Conservation (phyloP, 208 protist genomes). For the Trypanosoma brucei region DNA sequence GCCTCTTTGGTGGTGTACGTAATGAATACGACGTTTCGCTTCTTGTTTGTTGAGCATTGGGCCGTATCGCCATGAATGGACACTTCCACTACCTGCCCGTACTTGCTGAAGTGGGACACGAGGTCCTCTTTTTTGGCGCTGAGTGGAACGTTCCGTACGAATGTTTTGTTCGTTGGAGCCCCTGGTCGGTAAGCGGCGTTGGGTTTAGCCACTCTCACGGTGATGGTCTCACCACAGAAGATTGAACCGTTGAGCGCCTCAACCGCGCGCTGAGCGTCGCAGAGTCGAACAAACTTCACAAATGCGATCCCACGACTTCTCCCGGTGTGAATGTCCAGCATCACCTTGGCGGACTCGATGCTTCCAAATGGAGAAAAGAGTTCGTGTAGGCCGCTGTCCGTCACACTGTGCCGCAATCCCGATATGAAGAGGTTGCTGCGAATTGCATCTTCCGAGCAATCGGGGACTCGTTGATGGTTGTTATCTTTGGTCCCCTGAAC, state of each 20-base stretch:
- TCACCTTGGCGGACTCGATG: slow-evolving; percentile 78
- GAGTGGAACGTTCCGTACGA: slow-evolving; percentile 67
- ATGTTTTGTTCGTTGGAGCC: slow-evolving; percentile 68
- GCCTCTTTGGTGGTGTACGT: slow-evolving; percentile 68
- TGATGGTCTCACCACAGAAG: slow-evolving; percentile 30
- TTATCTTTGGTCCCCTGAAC: background rate
- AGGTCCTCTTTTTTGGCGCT: slow-evolving; percentile 36
- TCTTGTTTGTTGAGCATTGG: slow-evolving; percentile 11
- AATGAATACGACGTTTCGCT: slow-evolving; percentile 68
- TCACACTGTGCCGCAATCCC: slow-evolving; percentile 34
- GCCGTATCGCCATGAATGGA: slow-evolving; percentile 70
- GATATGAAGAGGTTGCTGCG: slow-evolving; percentile 81
- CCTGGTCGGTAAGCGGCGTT: slow-evolving; percentile 59
- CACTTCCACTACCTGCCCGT: slow-evolving; percentile 63
- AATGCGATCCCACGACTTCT: slow-evolving; percentile 69
- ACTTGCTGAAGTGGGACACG: slow-evolving; percentile 43
- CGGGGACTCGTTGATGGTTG: background rate
- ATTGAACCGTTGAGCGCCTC: slow-evolving; percentile 36
- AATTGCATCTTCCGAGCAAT: slow-evolving; percentile 22
- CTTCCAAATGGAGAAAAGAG: slow-evolving; percentile 44
- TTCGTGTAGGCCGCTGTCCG: slow-evolving; percentile 38
- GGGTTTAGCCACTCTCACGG: slow-evolving; percentile 61
- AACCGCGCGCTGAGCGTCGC: slow-evolving; percentile 38
- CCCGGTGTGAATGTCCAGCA: slow-evolving; percentile 78
- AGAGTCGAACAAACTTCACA: slow-evolving; percentile 55